Percentiles rank a stretch among this genome's conserved stretches.
Evolutionary conservation across 371 early-diverging fungal genomes (phyloP).

Genomic region (Apophysomyces trapeziformis): DNA sequence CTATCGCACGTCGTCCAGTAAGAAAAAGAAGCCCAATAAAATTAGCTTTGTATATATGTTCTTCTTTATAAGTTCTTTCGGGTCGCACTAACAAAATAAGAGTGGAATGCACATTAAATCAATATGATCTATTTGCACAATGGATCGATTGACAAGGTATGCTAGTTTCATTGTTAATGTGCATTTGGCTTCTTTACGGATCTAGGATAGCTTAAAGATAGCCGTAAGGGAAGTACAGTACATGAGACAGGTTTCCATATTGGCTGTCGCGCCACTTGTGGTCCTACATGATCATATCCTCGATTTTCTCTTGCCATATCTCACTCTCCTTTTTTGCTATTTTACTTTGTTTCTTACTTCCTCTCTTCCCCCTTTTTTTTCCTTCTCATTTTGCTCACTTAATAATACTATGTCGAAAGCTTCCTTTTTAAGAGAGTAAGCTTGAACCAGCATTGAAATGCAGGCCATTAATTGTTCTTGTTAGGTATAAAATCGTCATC

Average conservation of each 20-base stretch:
- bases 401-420: constrained; percentile 20
- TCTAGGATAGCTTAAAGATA: not conserved
- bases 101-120: no score
- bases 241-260: constrained; percentile 9
- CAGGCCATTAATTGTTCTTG: not conserved
- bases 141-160: no score
- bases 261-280: constrained; percentile 7
- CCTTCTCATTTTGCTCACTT: not conserved
- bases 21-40: not conserved
- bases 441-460: not conserved
- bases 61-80: no score
- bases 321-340: not conserved
- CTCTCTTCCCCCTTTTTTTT: constrained; percentile 6
- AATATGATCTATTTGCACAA: no score
- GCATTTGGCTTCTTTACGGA: not conserved
- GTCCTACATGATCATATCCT: constrained; percentile 11
- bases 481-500: constrained; percentile 75
- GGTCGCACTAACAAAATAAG: no score
- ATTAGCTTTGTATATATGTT: no score
- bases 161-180: no score
- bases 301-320: not conserved
- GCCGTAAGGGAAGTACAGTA: not conserved
- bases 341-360: constrained; percentile 1
- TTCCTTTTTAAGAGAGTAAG: constrained; percentile 30
- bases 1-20: not conserved